These are phyloP conservation scores for Ascochyta lentis DNA, from an alignment of 2,329 filamentous ascomycete genomes.

Conservation along the genomic window DNA sequence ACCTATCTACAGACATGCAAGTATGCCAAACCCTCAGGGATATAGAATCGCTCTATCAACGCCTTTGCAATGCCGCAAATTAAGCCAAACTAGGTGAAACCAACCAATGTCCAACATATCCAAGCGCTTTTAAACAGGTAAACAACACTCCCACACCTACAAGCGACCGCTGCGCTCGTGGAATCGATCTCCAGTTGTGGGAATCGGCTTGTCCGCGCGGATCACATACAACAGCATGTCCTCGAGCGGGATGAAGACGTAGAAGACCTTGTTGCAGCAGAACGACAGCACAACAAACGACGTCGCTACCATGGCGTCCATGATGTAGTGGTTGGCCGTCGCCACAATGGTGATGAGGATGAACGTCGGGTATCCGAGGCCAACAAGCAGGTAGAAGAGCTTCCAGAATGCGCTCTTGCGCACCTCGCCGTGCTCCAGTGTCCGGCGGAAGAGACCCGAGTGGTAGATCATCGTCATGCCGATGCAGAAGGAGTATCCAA, in stretches of 20 bases:
- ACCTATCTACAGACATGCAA: constrained; percentile 7
- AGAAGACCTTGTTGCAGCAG: constrained; percentile 57
- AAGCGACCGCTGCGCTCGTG: constrained; percentile 44
- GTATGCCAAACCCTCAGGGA: constrained; percentile 5
- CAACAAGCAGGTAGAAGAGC: constrained; percentile 54
- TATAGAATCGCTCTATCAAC: constrained; percentile 14
- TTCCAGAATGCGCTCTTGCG: constrained; percentile 53
- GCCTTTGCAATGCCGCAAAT: constrained; percentile 14
- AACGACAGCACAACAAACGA: constrained; percentile 58
- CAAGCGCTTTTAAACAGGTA: neutral
- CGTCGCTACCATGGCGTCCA: constrained; percentile 61
- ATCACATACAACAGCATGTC: constrained; percentile 57
- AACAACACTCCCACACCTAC: constrained; percentile 11
- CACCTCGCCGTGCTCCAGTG: constrained; percentile 51
- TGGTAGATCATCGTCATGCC: constrained; percentile 62
- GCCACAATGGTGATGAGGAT: constrained; percentile 66
- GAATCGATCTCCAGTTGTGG: constrained; percentile 59
- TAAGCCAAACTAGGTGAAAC: constrained; percentile 2
- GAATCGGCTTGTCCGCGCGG: constrained; percentile 61
- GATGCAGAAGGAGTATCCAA: constrained; percentile 62
- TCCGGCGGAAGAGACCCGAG: constrained; percentile 55
- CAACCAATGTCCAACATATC: no score
- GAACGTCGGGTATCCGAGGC: constrained; percentile 60
- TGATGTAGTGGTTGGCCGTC: constrained; percentile 68
- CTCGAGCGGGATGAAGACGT: constrained; percentile 60